phyloP scores from a whole-genome alignment of 2,329 filamentous ascomycete species.

The Rhinocladiella similis region DNA sequence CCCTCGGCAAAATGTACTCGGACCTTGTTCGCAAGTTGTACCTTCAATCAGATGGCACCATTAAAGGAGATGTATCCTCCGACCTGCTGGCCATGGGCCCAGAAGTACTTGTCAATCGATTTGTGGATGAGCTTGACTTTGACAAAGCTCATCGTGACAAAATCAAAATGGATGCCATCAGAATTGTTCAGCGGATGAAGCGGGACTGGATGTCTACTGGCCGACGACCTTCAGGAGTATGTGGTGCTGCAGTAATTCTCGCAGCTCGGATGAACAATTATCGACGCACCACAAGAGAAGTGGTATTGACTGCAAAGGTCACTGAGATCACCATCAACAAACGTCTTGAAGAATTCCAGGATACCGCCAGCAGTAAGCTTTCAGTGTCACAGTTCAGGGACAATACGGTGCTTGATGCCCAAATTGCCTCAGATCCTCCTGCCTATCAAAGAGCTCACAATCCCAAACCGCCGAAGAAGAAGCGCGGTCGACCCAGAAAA shows the following conservation, averaged over 20 bases:
- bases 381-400: constrained; percentile 79
- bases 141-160: constrained; percentile 68
- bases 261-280: constrained; percentile 99
- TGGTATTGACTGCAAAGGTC: constrained; percentile 98
- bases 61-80: constrained; percentile 41
- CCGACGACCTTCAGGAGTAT: constrained; percentile 88
- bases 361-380: constrained; percentile 78
- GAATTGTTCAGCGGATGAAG: constrained; percentile 89
- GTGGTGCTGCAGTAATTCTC: constrained; percentile 89
- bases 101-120: constrained; percentile 87
- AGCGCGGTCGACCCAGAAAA: constrained; percentile 36
- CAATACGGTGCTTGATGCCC: constrained; percentile 53
- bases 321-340: constrained; percentile 91
- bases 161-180: constrained; percentile 83
- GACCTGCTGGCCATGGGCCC: constrained; percentile 43
- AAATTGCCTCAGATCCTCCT: constrained; percentile 66
- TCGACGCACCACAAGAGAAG: constrained; percentile 84
- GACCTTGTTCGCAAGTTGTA: constrained; percentile 65
- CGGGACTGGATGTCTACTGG: constrained; percentile 97
- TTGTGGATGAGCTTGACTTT: constrained; percentile 90
- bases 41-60: constrained; percentile 38
- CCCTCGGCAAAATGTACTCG: constrained; percentile 87
- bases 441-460: constrained; percentile 64
- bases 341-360: constrained; percentile 86
- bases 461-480: constrained; percentile 57